These are phyloP conservation scores for Ogataea paraovalis DNA, from an alignment of 805 yeast species.

Conservation along the genomic window DNA sequence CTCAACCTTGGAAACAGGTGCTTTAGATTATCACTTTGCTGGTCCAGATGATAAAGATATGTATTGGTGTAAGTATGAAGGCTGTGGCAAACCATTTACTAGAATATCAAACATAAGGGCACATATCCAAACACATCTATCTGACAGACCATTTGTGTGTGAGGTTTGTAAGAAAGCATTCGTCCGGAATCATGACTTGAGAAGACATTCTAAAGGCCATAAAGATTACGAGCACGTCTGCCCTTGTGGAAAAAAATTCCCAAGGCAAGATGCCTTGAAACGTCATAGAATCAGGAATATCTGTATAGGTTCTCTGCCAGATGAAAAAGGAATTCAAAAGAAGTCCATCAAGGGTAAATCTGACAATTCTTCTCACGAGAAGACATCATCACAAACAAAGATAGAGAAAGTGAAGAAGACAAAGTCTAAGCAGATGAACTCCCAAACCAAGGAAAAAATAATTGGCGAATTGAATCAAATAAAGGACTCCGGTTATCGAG, in stretches of 20 bases:
- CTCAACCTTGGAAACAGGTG: constrained; percentile 83
- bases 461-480: background rate
- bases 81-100: constrained; percentile 79
- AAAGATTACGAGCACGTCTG: constrained; percentile 68
- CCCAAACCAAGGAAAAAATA: background rate
- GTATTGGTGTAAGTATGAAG: constrained; percentile 69
- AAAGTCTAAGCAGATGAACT: background rate
- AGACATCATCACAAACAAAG: background rate
- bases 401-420: background rate
- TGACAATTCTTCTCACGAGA: background rate
- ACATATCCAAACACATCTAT: constrained; percentile 93
- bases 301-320: constrained; percentile 68
- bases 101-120: constrained; percentile 90
- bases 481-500: background rate
- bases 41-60: constrained; percentile 73
- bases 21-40: constrained; percentile 74
- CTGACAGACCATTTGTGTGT: constrained; percentile 91
- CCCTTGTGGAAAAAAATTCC: constrained; percentile 92
- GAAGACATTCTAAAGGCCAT: constrained; percentile 87
- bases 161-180: constrained; percentile 74
- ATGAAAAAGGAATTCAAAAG: constrained; percentile 26
- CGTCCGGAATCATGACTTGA: constrained; percentile 92
- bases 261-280: constrained; percentile 82
- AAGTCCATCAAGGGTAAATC: background rate
- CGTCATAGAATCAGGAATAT: constrained; percentile 77